These are phyloP conservation scores for Annulohypoxylon truncatum DNA, from an alignment of 2,329 filamentous ascomycete genomes.

Conservation along the genomic window DNA sequence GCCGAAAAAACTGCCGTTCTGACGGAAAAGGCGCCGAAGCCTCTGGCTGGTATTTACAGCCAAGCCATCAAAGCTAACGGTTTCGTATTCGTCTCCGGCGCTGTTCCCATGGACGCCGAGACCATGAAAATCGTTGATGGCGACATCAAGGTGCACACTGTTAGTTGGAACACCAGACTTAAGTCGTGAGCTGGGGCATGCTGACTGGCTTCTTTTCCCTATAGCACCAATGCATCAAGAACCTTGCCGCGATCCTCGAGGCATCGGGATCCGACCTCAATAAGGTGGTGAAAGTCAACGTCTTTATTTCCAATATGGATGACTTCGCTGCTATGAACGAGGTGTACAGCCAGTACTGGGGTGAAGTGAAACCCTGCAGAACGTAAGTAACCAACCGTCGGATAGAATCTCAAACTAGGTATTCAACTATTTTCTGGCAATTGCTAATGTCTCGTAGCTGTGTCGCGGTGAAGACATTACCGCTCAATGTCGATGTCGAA, in stretches of 20 bases:
- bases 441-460: constrained; percentile 28
- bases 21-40: constrained; percentile 57
- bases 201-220: constrained; percentile 8
- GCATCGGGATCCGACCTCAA: constrained; percentile 73
- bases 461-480: constrained; percentile 43
- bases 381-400: constrained; percentile 50
- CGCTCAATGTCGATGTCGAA: constrained; percentile 42
- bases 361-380: constrained; percentile 58
- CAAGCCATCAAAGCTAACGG: constrained; percentile 74
- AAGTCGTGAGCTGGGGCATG: background rate
- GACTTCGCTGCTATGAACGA: constrained; percentile 81
- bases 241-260: constrained; percentile 75
- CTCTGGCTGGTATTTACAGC: constrained; percentile 56
- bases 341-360: constrained; percentile 77
- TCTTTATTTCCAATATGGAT: constrained; percentile 79
- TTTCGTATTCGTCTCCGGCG: constrained; percentile 77
- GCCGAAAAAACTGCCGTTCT: constrained; percentile 52
- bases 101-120: constrained; percentile 73
- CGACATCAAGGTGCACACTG: constrained; percentile 73
- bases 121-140: constrained; percentile 70
- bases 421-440: background rate
- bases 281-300: constrained; percentile 77
- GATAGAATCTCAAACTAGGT: background rate
- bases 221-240: constrained; percentile 73
- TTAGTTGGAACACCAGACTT: constrained; percentile 39